Evolutionary conservation across 2,329 filamentous ascomycete species (phyloP).

Genomic region (Colletotrichum eremochloae): DNA sequence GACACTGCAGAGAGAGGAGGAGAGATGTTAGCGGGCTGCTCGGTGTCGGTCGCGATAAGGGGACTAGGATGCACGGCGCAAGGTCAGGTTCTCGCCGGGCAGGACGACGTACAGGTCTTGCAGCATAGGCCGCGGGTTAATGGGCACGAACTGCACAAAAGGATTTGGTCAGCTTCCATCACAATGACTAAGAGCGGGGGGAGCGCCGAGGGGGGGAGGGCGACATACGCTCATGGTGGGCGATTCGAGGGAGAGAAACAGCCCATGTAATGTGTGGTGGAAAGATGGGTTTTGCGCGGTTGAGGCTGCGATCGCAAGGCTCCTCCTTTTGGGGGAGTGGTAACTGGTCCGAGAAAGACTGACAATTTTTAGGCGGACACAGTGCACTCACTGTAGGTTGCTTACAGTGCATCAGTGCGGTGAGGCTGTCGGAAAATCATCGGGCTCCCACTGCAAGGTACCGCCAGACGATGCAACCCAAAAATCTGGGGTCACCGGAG

Average conservation of each 20-base stretch:
- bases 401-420: conserved; percentile 10
- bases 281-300: conserved; percentile 39
- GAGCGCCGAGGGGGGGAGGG: neutral
- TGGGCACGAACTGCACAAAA: conserved; percentile 79
- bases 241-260: conserved; percentile 41
- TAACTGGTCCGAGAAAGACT: neutral
- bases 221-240: conserved; percentile 53
- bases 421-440: conserved; percentile 40
- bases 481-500: conserved; percentile 13
- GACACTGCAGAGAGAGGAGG: conserved; percentile 67
- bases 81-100: conserved; percentile 16
- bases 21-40: conserved; percentile 24
- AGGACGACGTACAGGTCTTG: conserved; percentile 81
- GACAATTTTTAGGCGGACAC: conserved; percentile 36
- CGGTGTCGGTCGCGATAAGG: conserved; percentile 3
- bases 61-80: neutral
- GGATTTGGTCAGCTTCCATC: neutral
- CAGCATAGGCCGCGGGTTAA: conserved; percentile 97
- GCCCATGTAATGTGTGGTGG: conserved; percentile 41
- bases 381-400: conserved; percentile 27
- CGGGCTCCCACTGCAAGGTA: conserved; percentile 34
- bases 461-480: conserved; percentile 25
- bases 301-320: conserved; percentile 40
- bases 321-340: conserved; percentile 8
- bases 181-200: neutral